These are phyloP conservation scores for Crucihimalaya himalaica DNA, from an alignment of 345 rosid genomes.

Conservation along the genomic window DNA sequence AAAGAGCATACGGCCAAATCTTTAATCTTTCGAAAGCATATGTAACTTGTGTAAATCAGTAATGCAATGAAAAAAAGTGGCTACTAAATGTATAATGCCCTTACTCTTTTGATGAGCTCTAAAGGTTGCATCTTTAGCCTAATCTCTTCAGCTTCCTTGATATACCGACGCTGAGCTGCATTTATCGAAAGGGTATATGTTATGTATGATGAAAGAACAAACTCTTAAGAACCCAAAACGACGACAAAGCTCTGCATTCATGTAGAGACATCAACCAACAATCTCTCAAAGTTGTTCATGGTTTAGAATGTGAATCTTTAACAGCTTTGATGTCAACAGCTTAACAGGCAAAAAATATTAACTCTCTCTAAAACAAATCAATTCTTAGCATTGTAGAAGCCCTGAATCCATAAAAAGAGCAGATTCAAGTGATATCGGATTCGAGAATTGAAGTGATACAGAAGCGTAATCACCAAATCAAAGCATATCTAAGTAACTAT, in stretches of 20 bases:
- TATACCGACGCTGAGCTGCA: slow-evolving; percentile 59
- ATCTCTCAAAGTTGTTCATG: neutral
- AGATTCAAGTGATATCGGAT: neutral
- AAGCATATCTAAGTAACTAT: too few species aligned
- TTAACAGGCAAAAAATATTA: neutral
- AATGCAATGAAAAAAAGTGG: neutral
- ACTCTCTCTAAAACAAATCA: neutral
- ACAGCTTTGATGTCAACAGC: neutral
- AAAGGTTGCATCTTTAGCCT: slow-evolving; percentile 84
- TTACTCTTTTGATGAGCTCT: slow-evolving; percentile 77
- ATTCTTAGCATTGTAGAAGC: neutral
- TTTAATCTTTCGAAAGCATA: neutral
- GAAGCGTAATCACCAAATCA: neutral
- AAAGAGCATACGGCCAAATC: neutral
- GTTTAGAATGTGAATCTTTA: neutral
- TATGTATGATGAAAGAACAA: neutral
- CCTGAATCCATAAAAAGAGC: neutral
- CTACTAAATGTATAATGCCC: neutral
- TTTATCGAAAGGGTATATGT: neutral
- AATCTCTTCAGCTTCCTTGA: slow-evolving; percentile 80
- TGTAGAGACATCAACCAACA: neutral
- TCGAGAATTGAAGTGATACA: neutral
- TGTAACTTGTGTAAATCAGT: neutral
- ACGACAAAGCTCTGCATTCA: neutral
- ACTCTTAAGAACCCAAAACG: neutral